Conservation (phyloP, 2,329 filamentous ascomycete genomes). For the Beauveria caledonica region DNA sequence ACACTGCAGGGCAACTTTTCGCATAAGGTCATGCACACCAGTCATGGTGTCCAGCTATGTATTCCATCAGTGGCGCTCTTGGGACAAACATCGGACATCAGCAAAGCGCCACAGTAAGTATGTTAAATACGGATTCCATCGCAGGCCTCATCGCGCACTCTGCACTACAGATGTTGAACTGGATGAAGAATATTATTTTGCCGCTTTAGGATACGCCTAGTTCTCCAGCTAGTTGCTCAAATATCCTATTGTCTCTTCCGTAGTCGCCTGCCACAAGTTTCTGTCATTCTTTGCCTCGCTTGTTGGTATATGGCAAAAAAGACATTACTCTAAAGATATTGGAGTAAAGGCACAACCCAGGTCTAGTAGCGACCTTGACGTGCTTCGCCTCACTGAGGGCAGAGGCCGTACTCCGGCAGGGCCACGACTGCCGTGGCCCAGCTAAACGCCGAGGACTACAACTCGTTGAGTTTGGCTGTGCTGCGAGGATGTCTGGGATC, state of each 20-base stretch:
- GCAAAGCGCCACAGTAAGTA: background rate
- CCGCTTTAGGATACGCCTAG: background rate
- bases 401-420: background rate
- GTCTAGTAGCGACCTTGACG: background rate
- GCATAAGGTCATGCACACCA: conserved; percentile 4
- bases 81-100: background rate
- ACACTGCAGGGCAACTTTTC: background rate
- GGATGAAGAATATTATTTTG: background rate
- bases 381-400: background rate
- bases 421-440: background rate
- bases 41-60: conserved; percentile 4
- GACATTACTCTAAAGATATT: background rate
- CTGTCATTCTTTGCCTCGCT: background rate
- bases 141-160: background rate
- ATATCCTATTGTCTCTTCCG: background rate
- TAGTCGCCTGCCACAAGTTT: background rate
- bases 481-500: conserved; percentile 7
- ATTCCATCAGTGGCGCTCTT: conserved; percentile 6
- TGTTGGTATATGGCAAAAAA: background rate
- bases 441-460: background rate
- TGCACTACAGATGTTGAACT: background rate
- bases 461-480: background rate
- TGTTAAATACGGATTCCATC: background rate
- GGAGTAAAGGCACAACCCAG: background rate
- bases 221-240: background rate